Percentiles rank a stretch among this genome's conserved stretches.
Evolutionary conservation across 768 basidiomycete species (phyloP).

Genomic region (Hericium coralloides): DNA sequence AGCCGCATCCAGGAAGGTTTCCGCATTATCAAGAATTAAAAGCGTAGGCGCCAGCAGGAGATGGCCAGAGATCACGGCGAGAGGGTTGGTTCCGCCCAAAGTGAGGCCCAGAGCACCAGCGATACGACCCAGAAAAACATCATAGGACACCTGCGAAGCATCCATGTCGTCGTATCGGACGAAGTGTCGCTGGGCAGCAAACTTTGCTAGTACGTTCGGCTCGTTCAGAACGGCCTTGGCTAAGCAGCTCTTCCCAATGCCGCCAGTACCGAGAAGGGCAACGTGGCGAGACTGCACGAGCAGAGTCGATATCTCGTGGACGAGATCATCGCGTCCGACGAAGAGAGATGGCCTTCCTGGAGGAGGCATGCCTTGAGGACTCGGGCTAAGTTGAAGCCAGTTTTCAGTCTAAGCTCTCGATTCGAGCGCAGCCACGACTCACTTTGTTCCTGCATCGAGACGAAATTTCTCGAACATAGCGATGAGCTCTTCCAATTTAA

Average conservation of each 20-base stretch:
- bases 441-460: too few species aligned
- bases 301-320: background rate
- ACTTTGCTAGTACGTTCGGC: background rate
- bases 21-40: background rate
- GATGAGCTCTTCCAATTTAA: background rate
- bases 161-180: background rate
- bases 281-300: background rate
- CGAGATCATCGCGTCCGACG: background rate
- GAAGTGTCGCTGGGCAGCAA: background rate
- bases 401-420: too few species aligned
- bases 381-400: background rate
- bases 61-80: background rate
- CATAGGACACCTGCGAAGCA: background rate
- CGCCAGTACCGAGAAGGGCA: background rate
- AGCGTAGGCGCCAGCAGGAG: background rate
- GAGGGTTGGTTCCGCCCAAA: background rate
- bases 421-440: too few species aligned
- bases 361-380: background rate
- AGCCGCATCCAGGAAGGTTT: background rate
- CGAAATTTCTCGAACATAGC: background rate
- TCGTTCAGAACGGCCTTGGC: background rate
- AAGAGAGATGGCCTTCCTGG: background rate
- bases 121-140: background rate
- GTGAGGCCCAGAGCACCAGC: background rate
- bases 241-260: background rate